These are phyloP conservation scores for Forsythia suspensa DNA, from an alignment of 257 asterid species.

Conservation along the genomic window DNA sequence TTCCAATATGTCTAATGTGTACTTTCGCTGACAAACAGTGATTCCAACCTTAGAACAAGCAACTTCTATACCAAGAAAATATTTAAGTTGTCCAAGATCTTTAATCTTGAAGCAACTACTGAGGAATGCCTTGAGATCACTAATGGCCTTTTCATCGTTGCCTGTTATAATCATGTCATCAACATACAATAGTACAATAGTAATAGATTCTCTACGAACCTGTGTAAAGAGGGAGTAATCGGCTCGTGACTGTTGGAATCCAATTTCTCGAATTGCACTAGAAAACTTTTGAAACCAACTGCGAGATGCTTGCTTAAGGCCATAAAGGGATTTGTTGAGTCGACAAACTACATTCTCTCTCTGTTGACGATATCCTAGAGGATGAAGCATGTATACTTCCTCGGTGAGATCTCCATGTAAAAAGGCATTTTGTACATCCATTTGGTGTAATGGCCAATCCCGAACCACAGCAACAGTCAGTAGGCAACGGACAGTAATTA, in stretches of 20 bases:
- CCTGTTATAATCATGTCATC: constrained; percentile 12
- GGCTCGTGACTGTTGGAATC: background rate
- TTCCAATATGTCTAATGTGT: background rate
- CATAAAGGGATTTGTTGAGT: background rate
- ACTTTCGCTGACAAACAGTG: background rate
- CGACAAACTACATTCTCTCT: background rate
- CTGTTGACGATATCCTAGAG: background rate
- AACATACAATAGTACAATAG: background rate
- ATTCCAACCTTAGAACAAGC: constrained; percentile 1
- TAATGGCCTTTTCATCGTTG: background rate
- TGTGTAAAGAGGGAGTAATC: constrained; percentile 1
- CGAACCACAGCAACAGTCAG: no score
- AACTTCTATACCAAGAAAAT: constrained; percentile 11
- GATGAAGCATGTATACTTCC: constrained; percentile 1
- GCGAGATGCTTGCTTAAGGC: background rate
- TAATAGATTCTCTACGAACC: no score
- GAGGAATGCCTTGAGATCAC: background rate
- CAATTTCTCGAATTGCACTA: background rate
- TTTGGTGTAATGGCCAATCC: background rate
- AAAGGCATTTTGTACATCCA: background rate
- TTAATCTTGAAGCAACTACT: background rate
- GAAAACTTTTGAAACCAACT: constrained; percentile 8
- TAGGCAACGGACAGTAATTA: no score
- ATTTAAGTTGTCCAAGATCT: background rate
- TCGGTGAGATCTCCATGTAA: background rate